Evolutionary conservation across 331 rosid genomes (phyloP).

Genomic region (Arachis monticola): DNA sequence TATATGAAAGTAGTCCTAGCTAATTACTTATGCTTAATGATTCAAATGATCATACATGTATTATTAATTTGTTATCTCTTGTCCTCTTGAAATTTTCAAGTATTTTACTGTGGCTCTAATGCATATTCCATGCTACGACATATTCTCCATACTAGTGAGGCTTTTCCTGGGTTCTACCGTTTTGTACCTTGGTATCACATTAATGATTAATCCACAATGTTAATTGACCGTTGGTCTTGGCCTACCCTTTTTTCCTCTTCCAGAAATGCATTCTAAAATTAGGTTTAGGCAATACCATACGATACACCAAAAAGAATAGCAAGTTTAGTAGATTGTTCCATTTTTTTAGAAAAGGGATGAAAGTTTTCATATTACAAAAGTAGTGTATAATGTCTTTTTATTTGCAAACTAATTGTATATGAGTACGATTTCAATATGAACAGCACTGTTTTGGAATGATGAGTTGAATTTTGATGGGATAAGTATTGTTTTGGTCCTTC

Average conservation of each 20-base stretch:
- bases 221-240: too few relatives aligned
- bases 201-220: too few relatives aligned
- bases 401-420: too few relatives aligned
- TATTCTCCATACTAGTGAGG: constrained; percentile 55
- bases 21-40: not conserved
- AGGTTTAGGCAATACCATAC: constrained; percentile 24
- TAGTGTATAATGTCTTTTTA: not conserved
- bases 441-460: too few relatives aligned
- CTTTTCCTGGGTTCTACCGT: not conserved
- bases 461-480: too few relatives aligned
- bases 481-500: too few relatives aligned
- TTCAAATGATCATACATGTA: not conserved
- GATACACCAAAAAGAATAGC: not conserved
- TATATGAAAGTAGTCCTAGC: not conserved
- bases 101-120: constrained; percentile 73
- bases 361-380: not conserved
- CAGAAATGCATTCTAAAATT: constrained; percentile 21
- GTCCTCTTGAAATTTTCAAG: constrained; percentile 52
- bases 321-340: too few relatives aligned
- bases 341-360: too few relatives aligned
- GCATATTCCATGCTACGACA: constrained; percentile 82
- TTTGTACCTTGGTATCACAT: too few relatives aligned
- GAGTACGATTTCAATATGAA: too few relatives aligned
- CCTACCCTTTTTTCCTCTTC: not conserved
- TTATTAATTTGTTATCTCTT: not conserved